phyloP scores from a whole-genome alignment of 768 basidiomycete species.

The Kwoniella dejecticola region DNA sequence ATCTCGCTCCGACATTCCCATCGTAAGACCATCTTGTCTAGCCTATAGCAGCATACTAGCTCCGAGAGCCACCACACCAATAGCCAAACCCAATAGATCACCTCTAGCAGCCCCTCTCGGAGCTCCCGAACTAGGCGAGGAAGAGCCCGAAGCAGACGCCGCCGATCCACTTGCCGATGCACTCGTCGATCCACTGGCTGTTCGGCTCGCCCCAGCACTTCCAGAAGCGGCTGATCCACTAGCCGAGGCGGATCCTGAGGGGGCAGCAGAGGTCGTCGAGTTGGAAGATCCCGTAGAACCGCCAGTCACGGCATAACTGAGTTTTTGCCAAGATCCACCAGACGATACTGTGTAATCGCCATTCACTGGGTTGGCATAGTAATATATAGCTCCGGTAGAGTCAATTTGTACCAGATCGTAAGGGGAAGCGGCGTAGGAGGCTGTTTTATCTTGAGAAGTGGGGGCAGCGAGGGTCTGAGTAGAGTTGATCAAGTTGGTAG shows the following conservation, averaged over 20 bases:
- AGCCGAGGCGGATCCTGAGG: constrained; percentile 18
- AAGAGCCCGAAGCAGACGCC: constrained; percentile 12
- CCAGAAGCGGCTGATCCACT: constrained; percentile 18
- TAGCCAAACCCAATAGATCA: constrained; percentile 22
- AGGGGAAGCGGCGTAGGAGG: constrained; percentile 53
- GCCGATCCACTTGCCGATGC: constrained; percentile 1
- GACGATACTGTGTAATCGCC: constrained; percentile 43
- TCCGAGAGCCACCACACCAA: constrained; percentile 26
- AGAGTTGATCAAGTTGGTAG: constrained; percentile 52
- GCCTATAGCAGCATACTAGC: constrained; percentile 27
- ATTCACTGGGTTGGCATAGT: constrained; percentile 43
- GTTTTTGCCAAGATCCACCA: constrained; percentile 51
- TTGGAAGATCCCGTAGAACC: constrained; percentile 24
- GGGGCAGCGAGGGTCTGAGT: constrained; percentile 55
- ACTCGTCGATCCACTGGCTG: constrained; percentile 4
- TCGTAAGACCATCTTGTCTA: no score
- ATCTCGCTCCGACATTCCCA: no score
- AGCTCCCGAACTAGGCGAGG: constrained; percentile 3
- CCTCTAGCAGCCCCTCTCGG: constrained; percentile 8
- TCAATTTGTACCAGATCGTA: constrained; percentile 51
- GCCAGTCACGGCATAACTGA: constrained; percentile 49
- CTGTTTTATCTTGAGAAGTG: constrained; percentile 40
- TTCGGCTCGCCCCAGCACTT: constrained; percentile 10
- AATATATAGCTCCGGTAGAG: constrained; percentile 51
- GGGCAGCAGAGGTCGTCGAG: constrained; percentile 12